Base-by-base conservation (phyloP, 2,329 filamentous ascomycete species). In the Pseudogymnoascus sp. region DNA sequence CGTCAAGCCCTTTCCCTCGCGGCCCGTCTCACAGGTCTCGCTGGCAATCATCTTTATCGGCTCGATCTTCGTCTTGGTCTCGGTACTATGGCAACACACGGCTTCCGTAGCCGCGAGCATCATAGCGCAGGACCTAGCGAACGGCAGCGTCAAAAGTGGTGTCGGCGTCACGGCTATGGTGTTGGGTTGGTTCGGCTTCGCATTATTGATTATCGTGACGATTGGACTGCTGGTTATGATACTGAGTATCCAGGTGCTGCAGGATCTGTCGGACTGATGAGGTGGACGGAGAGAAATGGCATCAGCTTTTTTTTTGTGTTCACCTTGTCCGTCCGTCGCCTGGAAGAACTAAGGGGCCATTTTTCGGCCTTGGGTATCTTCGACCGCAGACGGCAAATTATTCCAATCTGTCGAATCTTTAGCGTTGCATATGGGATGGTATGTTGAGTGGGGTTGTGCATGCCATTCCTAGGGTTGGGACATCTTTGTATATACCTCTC, bases 141-240 rank as follows among this genome's bases (percentile, higher is more conserved):
- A 97, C 74, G 92, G 92, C 45, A 90, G 87, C 67, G 90, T 97
- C 63, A 86, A 83, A 74, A 91, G 88, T 63, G 92, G 92, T 35
- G 91, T 97, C 11, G 92, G 92, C n/a, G 92, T 91, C 59, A 90
- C 88, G 39, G 93, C 94, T 63, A 97, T 99, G 91, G 90, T 97
- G 16, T 81, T 99, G 72, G 94, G 94, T 64, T 99, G 94, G 94
- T 97, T 99, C 76, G 90, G 91, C 43, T 97, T 99, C 72, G 89
- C 90, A 21, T 76, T 97, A 61, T 81, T 99, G 67, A 96, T 99
- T 70, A 88, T 97, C 65, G 93, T 97, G 61, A 97, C 93, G 59
- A 94, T 97, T 71, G 94, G 93, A 62, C 76, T 97, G 75, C 79
- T 99, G 66, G 89, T 97, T 71, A 97, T 97, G 92, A 96, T 97